phyloP scores from a whole-genome alignment of 371 early-diverging fungal species.

The Mortierella sp. region DNA sequence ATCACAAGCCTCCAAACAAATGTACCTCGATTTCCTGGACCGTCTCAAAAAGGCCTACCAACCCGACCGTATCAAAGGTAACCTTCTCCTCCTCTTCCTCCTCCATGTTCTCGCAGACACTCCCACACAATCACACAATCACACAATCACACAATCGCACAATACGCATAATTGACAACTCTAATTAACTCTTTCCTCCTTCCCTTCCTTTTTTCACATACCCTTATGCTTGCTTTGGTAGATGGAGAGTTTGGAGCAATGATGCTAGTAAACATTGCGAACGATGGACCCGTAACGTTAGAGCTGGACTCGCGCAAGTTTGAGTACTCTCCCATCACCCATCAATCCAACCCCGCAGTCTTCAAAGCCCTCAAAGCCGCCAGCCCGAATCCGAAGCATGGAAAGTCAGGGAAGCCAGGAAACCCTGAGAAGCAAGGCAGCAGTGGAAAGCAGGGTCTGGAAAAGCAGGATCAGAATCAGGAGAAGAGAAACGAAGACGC shows the following conservation, averaged over 20 bases:
- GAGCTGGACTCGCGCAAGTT: conserved; percentile 74
- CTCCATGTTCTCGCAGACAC: background rate
- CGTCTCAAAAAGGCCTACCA: conserved; percentile 76
- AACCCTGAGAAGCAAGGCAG: background rate
- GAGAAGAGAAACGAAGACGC: background rate
- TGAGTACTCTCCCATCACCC: conserved; percentile 35
- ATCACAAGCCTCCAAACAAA: conserved; percentile 69
- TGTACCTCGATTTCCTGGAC: conserved; percentile 81
- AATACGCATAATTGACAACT: background rate
- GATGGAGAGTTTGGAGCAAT: conserved; percentile 88
- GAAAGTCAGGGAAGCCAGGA: background rate
- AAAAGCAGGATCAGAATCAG: background rate
- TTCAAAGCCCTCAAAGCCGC: conserved; percentile 25
- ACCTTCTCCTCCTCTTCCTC: background rate
- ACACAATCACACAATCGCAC: background rate
- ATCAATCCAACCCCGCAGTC: conserved; percentile 16
- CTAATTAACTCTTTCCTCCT: background rate
- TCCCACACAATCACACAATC: background rate
- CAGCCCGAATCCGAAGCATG: too few species aligned
- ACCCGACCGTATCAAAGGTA: conserved; percentile 79
- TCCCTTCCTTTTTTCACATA: background rate
- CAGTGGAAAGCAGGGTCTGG: background rate
- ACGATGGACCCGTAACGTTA: conserved; percentile 90
- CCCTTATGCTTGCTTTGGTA: conserved; percentile 22
- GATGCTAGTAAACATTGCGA: conserved; percentile 89